Conservation (phyloP, 1,284 basidiomycete species). For the Athelia psychrophila region DNA sequence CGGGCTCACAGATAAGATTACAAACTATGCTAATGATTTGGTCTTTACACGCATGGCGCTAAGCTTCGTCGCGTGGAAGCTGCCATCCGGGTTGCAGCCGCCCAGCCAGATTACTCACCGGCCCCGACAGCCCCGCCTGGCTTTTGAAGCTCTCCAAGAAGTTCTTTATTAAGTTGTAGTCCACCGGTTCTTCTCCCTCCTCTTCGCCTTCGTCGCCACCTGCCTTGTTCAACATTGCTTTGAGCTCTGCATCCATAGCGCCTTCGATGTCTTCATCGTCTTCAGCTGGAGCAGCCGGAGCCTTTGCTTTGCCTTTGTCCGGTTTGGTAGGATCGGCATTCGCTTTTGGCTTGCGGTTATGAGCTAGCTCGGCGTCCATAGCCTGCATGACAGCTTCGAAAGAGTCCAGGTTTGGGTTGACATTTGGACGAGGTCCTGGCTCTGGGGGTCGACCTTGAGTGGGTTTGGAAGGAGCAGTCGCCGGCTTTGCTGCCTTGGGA, state of each 20-base stretch:
- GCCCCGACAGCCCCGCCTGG: slow-evolving; percentile 84
- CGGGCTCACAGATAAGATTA: too few species aligned
- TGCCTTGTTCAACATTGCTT: slow-evolving; percentile 56
- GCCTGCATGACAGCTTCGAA: slow-evolving; percentile 95
- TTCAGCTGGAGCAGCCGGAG: slow-evolving; percentile 22
- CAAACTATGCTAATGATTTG: too few species aligned
- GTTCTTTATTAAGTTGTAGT: slow-evolving; percentile 92
- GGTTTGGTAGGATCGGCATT: slow-evolving; percentile 12
- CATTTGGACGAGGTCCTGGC: slow-evolving; percentile 36
- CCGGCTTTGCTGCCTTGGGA: slow-evolving; percentile 2
- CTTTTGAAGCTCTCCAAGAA: slow-evolving; percentile 93
- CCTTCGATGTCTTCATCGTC: slow-evolving; percentile 65
- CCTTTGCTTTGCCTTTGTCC: slow-evolving; percentile 34
- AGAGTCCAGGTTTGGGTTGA: slow-evolving; percentile 76
- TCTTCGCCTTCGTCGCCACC: slow-evolving; percentile 52
- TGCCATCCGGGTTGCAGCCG: slow-evolving; percentile 74
- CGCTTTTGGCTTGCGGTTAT: slow-evolving; percentile 25
- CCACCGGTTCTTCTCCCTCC: slow-evolving; percentile 48
- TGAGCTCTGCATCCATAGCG: slow-evolving; percentile 86
- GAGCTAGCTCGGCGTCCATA: slow-evolving; percentile 82
- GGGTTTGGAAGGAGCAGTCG: neutral
- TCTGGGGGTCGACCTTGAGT: slow-evolving; percentile 13
- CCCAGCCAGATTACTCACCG: slow-evolving; percentile 85
- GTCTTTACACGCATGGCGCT: too few species aligned
- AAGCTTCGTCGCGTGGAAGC: slow-evolving; percentile 61